phyloP scores from a whole-genome alignment of 306 rosid genomes.

The Herpetospermum pedunculosum region DNA sequence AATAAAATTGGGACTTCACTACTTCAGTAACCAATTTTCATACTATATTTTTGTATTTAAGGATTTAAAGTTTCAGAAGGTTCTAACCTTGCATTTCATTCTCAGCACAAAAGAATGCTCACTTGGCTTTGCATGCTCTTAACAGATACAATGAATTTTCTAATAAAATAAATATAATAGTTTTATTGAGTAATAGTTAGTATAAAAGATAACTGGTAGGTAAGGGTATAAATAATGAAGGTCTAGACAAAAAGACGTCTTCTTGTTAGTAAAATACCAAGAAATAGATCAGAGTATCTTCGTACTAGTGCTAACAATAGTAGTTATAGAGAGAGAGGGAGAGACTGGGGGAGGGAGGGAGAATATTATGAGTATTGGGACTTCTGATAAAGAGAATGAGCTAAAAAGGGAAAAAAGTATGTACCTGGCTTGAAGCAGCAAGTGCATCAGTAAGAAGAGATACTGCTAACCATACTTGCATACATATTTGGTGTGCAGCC shows the following conservation, averaged over 20 bases:
- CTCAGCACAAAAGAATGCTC: neutral
- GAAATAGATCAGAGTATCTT: neutral
- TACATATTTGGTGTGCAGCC: slow-evolving; percentile 98
- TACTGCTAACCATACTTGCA: slow-evolving; percentile 98
- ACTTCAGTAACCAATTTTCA: neutral
- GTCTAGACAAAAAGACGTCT: neutral
- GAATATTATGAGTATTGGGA: neutral
- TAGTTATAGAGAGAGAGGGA: neutral
- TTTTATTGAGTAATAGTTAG: neutral
- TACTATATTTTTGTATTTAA: neutral
- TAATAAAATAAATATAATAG: neutral
- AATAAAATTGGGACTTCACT: neutral
- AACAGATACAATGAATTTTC: neutral
- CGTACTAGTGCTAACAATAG: neutral
- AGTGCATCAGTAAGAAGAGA: slow-evolving; percentile 90
- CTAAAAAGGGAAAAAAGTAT: neutral
- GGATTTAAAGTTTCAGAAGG: neutral
- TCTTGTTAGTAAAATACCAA: neutral
- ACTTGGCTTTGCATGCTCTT: neutral
- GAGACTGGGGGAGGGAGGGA: neutral
- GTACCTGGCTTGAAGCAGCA: slow-evolving; percentile 83
- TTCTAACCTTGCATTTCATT: neutral
- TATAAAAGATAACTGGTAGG: neutral
- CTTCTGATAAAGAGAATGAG: neutral
- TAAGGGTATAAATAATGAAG: neutral